Evolutionary conservation across 1,284 basidiomycete genomes (phyloP), one percentile per base, ranked within the genome.

Genomic region (Porogramme epimiltina): DNA sequence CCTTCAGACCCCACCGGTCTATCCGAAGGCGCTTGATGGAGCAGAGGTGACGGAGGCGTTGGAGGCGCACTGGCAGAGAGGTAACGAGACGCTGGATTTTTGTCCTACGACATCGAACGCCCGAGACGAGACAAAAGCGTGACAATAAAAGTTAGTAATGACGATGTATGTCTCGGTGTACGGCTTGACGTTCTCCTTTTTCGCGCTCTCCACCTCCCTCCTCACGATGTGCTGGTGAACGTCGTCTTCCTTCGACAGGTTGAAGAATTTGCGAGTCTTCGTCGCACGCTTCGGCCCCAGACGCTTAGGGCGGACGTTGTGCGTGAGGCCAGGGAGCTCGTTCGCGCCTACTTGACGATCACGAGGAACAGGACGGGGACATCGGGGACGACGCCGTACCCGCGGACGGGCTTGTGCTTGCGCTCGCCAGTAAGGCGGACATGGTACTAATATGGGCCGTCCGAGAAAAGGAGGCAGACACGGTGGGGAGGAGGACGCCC

Each of bases 371-470:
- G 87, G 61, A 97, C 96, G 61, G 94, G 90, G 65, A 98, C 97
- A 74, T 99, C 96, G 68, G 93, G 82, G 64, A 90, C 94, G 71
- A 98, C 92, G 73, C 96, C 98, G 84, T 95, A 98, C 48, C 96
- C 96, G 59, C 95, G 92, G 61, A 99, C 93, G 64, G 94, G 96
- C 81, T 98, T 98, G 83, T 96, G 91, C 82, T 92, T 95, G 78
- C 96, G 93, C 81, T 99, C 95, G 72, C 96, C 96, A 51, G 81
- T 77, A 71, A 95, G 92, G 71, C 95, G 93, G 64, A 81, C 74
- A 67, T 95, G 93, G 85, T 94, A 98, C 86, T 96, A 98, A 34
- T 95, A 97, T 85, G 98, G 94, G 58, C 95, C 95, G 73, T 95
- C 92, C 63, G 91, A 72, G 70, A 99, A 91, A 67, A 99, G 92